A percentile compares a stretch with the other conserved stretches of the same genome.
Conservation (phyloP, 805 yeast genomes). For the Wickerhamomyces rabaulensis region DNA sequence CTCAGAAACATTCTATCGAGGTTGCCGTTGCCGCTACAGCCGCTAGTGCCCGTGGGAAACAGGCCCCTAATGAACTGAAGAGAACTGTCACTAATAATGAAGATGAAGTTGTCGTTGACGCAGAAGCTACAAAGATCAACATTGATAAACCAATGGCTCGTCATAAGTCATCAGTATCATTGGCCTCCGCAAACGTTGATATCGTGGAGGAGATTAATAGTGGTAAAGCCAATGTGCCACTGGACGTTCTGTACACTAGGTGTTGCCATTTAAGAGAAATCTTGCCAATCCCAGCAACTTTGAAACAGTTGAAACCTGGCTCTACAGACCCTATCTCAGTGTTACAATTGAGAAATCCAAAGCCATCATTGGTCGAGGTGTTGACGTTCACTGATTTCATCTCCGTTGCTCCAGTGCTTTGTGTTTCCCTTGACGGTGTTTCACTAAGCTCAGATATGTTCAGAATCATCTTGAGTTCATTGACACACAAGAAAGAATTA, state of each 20-base stretch:
- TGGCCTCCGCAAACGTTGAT: conserved; percentile 13
- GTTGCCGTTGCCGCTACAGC: conserved; percentile 34
- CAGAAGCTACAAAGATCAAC: conserved; percentile 29
- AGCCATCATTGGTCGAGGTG: conserved; percentile 84
- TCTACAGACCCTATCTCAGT: conserved; percentile 78
- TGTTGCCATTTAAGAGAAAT: conserved; percentile 93
- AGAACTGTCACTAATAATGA: conserved; percentile 28
- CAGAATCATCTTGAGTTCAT: conserved; percentile 57
- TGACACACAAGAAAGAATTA: conserved; percentile 55
- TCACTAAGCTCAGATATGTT: conserved; percentile 71
- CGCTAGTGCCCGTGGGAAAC: conserved; percentile 31
- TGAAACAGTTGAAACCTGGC: conserved; percentile 71
- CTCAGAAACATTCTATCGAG: conserved; percentile 25
- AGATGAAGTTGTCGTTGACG: conserved; percentile 32
- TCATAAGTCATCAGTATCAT: conserved; percentile 27
- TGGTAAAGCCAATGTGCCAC: conserved; percentile 29
- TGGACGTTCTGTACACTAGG: conserved; percentile 79
- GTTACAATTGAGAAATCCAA: conserved; percentile 74
- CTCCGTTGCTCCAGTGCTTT: conserved; percentile 75
- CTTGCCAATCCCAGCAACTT: conserved; percentile 84
- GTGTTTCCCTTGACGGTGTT: conserved; percentile 78
- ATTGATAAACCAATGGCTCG: conserved; percentile 41
- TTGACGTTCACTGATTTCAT: conserved; percentile 84
- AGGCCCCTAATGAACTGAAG: conserved; percentile 26
- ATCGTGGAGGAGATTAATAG: conserved; percentile 24